Evolutionary conservation across 2,329 filamentous ascomycete species (phyloP).

Genomic region (Blumeriella jaapii): DNA sequence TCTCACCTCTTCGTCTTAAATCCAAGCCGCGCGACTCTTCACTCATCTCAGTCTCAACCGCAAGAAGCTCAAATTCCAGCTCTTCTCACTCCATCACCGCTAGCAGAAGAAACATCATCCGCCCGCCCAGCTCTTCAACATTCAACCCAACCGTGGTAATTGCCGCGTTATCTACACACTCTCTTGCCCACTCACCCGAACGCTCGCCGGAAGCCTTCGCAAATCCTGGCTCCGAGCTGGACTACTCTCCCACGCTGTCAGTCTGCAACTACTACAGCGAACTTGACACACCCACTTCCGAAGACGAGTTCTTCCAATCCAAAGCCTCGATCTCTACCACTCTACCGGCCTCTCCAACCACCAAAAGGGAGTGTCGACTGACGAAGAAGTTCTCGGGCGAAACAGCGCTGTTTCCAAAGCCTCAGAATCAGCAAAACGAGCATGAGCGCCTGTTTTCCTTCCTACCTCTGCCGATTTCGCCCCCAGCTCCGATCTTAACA

Average conservation of each 20-base stretch:
- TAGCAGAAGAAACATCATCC: conserved; percentile 3
- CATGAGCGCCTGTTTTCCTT: conserved; percentile 8
- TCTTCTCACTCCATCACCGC: conserved; percentile 8
- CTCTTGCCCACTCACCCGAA: background rate
- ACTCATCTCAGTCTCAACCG: conserved; percentile 7
- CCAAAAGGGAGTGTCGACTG: no score
- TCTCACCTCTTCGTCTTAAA: conserved; percentile 8
- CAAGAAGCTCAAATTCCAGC: conserved; percentile 11
- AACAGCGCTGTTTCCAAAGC: no score
- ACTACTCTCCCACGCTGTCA: conserved; percentile 17
- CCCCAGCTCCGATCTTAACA: conserved; percentile 6
- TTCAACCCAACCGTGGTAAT: conserved; percentile 17
- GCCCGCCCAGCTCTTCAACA: conserved; percentile 15
- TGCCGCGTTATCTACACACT: conserved; percentile 3
- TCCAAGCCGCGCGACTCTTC: conserved; percentile 6
- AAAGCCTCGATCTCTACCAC: no score
- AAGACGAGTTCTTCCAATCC: conserved; percentile 17
- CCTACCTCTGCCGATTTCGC: conserved; percentile 6
- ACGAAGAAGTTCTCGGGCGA: no score
- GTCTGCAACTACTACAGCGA: conserved; percentile 18
- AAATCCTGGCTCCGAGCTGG: conserved; percentile 1
- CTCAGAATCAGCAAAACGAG: no score
- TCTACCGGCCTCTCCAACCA: no score
- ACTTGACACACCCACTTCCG: conserved; percentile 6
- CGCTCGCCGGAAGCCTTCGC: conserved; percentile 4